Base-by-base conservation (phyloP, 768 basidiomycete genomes). In the Thelephora aurantiotincta region DNA sequence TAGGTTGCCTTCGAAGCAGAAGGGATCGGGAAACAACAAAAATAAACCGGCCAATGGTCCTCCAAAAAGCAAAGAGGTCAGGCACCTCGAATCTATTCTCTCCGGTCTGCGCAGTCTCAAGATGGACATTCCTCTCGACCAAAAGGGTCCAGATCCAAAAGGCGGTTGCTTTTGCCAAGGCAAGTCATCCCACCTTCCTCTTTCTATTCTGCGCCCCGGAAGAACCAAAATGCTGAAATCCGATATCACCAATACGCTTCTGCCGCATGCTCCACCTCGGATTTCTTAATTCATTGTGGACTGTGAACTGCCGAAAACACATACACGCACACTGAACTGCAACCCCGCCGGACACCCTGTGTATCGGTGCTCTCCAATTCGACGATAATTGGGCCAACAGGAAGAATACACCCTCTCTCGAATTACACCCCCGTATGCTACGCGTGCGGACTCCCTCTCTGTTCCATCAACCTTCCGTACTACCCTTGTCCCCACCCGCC, bases 81-180 rank as follows among this genome's bases (percentile, higher is more conserved):
- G 60, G 3, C 54, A 51, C 19, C 65, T 83, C 14, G 77, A 81
- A 53, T 54, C 60, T 6, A 60, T 78, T 35, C 59, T 73, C 30
- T 54, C 61, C n/a, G 68, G 62, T 3, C 58, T 77, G 19, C 57
- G 57, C 13, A 30, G 26, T 30, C 26, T 30, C 26, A 30, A 9
- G 26, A 22, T 33, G 2, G 58, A 56, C 12, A 56, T 64, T 2
- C 59, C 59, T n/a, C 64, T 63, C 0, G 58, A 47, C 0, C 57
- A 62, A 35, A 73, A 62, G 48, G 80, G 22, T 4, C 18, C 38
- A 9, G 38, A 83, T 59, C 72, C 77, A 0, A 73, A 71, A 35
- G 75, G 77, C 3, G 80, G 81, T 0, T 85, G 82, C 55, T 84
- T 80, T 55, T 85, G 82, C 54, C 74, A 76, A 65, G 79, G 81